phyloP scores from a whole-genome alignment of 352 stramenopile species.

The Globisporangium uncinulatum region DNA sequence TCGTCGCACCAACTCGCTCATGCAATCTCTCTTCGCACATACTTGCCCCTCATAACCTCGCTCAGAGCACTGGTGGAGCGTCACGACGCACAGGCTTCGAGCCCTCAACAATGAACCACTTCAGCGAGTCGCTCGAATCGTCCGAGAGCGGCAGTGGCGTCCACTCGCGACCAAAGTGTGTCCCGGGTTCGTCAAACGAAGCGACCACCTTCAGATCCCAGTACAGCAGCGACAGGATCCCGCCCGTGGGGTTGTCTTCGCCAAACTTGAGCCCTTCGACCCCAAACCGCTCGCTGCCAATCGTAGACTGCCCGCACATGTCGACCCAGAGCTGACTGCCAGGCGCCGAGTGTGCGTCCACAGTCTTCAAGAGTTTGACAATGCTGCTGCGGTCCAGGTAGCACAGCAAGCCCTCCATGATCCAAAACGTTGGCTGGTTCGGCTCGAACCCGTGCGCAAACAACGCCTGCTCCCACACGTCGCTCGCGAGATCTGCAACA shows the following conservation, averaged over 20 bases:
- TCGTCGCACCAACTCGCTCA: no score
- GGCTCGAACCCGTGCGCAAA: conserved; percentile 8
- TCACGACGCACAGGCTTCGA: conserved; percentile 7
- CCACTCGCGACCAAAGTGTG: conserved; percentile 16
- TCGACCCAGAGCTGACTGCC: conserved; percentile 18
- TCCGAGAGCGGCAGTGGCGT: conserved; percentile 4
- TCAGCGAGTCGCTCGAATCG: conserved; percentile 2
- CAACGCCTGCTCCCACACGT: conserved; percentile 13
- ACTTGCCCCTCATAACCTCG: no score
- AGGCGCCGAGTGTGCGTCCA: conserved; percentile 12
- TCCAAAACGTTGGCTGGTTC: conserved; percentile 15
- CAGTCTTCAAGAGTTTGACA: conserved; percentile 16
- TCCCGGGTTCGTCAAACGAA: conserved; percentile 1
- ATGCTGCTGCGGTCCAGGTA: conserved; percentile 15
- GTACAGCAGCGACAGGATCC: conserved; percentile 7
- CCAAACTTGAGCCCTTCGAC: conserved; percentile 12
- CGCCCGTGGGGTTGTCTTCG: conserved; percentile 12
- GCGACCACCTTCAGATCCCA: conserved; percentile 12
- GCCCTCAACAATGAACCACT: conserved; percentile 12
- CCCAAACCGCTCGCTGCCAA: conserved; percentile 4
- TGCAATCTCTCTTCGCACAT: no score
- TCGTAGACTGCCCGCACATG: conserved; percentile 10
- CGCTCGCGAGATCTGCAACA: conserved; percentile 9
- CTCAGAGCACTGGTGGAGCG: conserved; percentile 3
- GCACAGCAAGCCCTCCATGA: conserved; percentile 16